Evolutionary conservation across 2,329 filamentous ascomycete species (phyloP).

Genomic region (Allantophomopsis lycopodina): DNA sequence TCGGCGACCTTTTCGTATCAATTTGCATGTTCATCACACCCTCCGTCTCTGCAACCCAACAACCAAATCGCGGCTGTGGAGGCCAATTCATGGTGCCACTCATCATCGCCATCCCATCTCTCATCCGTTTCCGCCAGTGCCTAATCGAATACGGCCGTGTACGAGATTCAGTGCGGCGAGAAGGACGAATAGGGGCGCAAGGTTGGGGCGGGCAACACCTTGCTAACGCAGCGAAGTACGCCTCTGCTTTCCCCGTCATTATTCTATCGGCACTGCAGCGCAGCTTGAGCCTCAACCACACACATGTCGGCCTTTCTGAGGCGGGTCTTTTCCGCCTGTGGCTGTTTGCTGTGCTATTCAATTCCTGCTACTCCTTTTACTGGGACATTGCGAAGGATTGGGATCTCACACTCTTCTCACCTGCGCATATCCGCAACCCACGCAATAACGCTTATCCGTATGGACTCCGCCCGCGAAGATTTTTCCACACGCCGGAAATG

Average conservation of each 20-base stretch:
- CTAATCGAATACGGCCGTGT: constrained; percentile 76
- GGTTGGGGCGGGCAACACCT: constrained; percentile 79
- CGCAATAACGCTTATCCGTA: constrained; percentile 30
- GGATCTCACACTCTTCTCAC: constrained; percentile 74
- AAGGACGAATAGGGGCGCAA: constrained; percentile 24
- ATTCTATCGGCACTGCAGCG: constrained; percentile 64
- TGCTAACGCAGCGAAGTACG: constrained; percentile 89
- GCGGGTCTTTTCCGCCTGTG: constrained; percentile 41
- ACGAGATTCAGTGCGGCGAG: constrained; percentile 35
- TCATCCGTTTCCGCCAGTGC: constrained; percentile 85
- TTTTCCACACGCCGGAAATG: constrained; percentile 56
- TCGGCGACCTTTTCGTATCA: constrained; percentile 79
- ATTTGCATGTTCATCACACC: constrained; percentile 80
- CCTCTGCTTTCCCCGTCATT: constrained; percentile 87
- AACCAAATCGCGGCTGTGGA: constrained; percentile 71
- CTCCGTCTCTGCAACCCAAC: constrained; percentile 60
- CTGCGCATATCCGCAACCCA: constrained; percentile 31
- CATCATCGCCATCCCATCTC: constrained; percentile 68
- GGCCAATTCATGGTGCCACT: constrained; percentile 69
- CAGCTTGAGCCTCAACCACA: constrained; percentile 29
- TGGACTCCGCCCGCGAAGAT: constrained; percentile 61
- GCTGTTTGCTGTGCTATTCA: constrained; percentile 62
- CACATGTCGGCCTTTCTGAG: constrained; percentile 22
- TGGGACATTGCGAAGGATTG: constrained; percentile 97
- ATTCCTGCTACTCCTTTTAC: constrained; percentile 93